phyloP scores from a whole-genome alignment of 2,329 filamentous ascomycete genomes.

The Exophiala spinifera region DNA sequence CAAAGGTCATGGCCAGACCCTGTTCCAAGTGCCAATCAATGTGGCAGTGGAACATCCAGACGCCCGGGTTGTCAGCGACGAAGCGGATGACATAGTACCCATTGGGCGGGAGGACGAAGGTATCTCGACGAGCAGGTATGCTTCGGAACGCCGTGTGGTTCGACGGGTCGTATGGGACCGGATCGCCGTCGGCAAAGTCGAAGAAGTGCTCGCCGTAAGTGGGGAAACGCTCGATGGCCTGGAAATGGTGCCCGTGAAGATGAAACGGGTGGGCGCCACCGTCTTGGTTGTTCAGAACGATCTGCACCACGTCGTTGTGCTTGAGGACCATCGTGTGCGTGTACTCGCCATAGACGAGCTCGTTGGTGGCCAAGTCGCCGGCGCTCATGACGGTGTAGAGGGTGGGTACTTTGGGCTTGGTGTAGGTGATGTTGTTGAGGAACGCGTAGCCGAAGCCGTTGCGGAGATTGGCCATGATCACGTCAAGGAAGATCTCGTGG shows the following conservation, averaged over 20 bases:
- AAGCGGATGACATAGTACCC: slow-evolving; percentile 63
- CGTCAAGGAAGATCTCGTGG: slow-evolving; percentile 60
- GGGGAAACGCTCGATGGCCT: slow-evolving; percentile 36
- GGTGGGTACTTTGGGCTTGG: slow-evolving; percentile 28
- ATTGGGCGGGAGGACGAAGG: slow-evolving; percentile 60
- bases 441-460: slow-evolving; percentile 50
- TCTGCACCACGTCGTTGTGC: slow-evolving; percentile 41
- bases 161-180: slow-evolving; percentile 27
- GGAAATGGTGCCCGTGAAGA: slow-evolving; percentile 61
- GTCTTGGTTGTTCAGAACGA: slow-evolving; percentile 44
- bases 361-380: slow-evolving; percentile 48
- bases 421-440: slow-evolving; percentile 32
- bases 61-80: slow-evolving; percentile 43
- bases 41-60: slow-evolving; percentile 75
- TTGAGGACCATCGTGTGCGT: slow-evolving; percentile 51
- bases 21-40: slow-evolving; percentile 71
- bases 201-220: slow-evolving; percentile 57
- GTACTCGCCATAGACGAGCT: slow-evolving; percentile 62
- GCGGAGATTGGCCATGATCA: slow-evolving; percentile 64
- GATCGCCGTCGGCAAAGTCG: slow-evolving; percentile 38
- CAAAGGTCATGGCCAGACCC: slow-evolving; percentile 49
- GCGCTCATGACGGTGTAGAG: slow-evolving; percentile 31
- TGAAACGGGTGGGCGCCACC: slow-evolving; percentile 49
- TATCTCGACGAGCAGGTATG: slow-evolving; percentile 65
- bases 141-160: slow-evolving; percentile 50